phyloP scores from a whole-genome alignment of 1,284 basidiomycete genomes.

The Ganoderma meredithae region DNA sequence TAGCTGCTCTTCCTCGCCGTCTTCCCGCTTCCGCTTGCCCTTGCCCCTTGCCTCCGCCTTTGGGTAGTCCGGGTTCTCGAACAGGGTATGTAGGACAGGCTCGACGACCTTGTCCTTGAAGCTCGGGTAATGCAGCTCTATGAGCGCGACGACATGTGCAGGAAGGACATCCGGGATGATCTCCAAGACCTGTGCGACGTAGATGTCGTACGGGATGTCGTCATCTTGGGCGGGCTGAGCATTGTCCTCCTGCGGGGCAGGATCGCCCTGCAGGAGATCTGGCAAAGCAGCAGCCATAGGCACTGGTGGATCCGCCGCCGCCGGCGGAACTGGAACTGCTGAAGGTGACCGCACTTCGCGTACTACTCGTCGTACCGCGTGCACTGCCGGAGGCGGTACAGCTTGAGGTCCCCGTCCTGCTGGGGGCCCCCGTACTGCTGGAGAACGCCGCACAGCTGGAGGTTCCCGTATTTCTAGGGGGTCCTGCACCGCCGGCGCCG shows the following conservation, averaged over 20 bases:
- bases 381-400: too few species aligned
- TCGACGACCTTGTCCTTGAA: constrained; percentile 53
- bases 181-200: constrained; percentile 63
- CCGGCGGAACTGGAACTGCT: constrained; percentile 2
- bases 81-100: constrained; percentile 60
- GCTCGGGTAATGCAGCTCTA: constrained; percentile 47
- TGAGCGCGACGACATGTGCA: constrained; percentile 54
- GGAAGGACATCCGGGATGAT: constrained; percentile 73
- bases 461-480: background rate
- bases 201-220: constrained; percentile 26
- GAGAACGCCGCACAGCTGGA: background rate
- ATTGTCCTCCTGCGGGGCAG: background rate
- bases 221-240: constrained; percentile 4
- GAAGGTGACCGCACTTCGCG: background rate
- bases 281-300: background rate
- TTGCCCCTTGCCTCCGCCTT: constrained; percentile 56
- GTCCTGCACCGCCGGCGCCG: too few species aligned
- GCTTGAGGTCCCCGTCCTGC: too few species aligned
- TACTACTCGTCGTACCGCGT: too few species aligned
- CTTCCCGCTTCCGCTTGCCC: constrained; percentile 58
- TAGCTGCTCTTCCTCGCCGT: constrained; percentile 21
- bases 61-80: constrained; percentile 71
- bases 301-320: background rate
- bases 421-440: background rate
- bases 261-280: background rate